Base-by-base conservation (phyloP, 73 alveolate species). In the Paramecium sonneborni region DNA sequence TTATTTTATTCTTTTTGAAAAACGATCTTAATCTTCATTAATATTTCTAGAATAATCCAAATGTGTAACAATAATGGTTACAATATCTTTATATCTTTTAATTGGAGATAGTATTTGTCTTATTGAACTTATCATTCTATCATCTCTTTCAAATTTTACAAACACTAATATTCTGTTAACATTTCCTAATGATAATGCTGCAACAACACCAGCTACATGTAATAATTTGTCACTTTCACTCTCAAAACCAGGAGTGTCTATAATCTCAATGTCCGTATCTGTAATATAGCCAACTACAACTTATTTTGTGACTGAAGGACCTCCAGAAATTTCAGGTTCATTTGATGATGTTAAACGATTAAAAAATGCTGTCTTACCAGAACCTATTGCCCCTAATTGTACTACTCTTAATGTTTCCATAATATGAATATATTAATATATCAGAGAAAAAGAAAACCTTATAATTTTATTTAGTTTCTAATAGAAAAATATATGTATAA, bases 201-300 rank as follows among this genome's bases (percentile, higher is more conserved):
- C 41, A n/a, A 32, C 24, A 12, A 86, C 46, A n/a, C 76, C 85
- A 30, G 72, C 57, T 12, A 76, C 88, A 62, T 86, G 93, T 18
- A 26, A 11, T 28, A 86, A 30, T 57, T 35, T 34, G 10, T 86
- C 88, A 20, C 44, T 52, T 6, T 86, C 93, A 72, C 86, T 34
- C 62, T 62, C 90, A 20, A 43, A 39, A 7, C 93, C 93, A 18
- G 93, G 93, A 6, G 93, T 86, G 39, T 86, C 93, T 11, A 58
- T 7, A 6, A 58, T 37, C 26, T 55, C 34, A 56, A 85, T 56
- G 0, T 62, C 44, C 1, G 46, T 46, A 14, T 0, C 1, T 26
- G 30, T 32, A 23, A 44, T 9, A 11, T 30, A 30, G 3, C 44
- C 44, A 30, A 30, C 39, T 5, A 30, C 39, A 32, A 62, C 46